phyloP scores from a whole-genome alignment of 1,139 yeast genomes.

The Spathaspora sp. region DNA sequence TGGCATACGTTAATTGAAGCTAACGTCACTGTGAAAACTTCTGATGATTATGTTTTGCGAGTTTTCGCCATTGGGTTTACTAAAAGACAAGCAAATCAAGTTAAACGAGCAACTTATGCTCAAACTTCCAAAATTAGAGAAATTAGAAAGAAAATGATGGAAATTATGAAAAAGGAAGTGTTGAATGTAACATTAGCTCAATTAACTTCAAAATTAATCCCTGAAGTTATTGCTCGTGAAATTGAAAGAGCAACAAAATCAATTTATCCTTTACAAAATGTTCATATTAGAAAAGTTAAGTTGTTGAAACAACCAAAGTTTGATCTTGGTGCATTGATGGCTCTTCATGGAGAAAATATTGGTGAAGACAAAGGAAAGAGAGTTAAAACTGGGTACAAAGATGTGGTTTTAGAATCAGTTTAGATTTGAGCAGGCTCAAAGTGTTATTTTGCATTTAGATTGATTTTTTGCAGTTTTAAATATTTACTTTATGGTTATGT shows the following conservation, averaged over 20 bases:
- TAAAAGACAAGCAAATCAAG: slow-evolving; percentile 53
- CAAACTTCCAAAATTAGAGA: slow-evolving; percentile 52
- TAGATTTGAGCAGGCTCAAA: slow-evolving; percentile 14
- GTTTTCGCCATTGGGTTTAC: slow-evolving; percentile 54
- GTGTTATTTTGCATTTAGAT: not conserved
- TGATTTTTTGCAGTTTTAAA: not conserved
- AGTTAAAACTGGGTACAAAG: slow-evolving; percentile 50
- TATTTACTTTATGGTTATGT: not conserved
- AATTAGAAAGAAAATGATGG: slow-evolving; percentile 52
- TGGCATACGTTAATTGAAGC: slow-evolving; percentile 57
- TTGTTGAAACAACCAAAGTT: slow-evolving; percentile 53
- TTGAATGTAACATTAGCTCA: slow-evolving; percentile 51
- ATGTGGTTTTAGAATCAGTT: slow-evolving; percentile 50
- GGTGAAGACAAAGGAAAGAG: slow-evolving; percentile 51
- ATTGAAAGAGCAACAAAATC: slow-evolving; percentile 53
- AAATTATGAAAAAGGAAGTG: slow-evolving; percentile 53
- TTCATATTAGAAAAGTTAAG: slow-evolving; percentile 54
- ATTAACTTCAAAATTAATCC: slow-evolving; percentile 51
- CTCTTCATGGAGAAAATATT: slow-evolving; percentile 47
- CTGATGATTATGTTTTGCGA: slow-evolving; percentile 51
- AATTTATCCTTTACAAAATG: slow-evolving; percentile 52
- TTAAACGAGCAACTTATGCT: slow-evolving; percentile 52
- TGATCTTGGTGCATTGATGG: slow-evolving; percentile 51
- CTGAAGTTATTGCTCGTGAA: slow-evolving; percentile 55
- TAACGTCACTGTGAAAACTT: slow-evolving; percentile 50